phyloP scores from a whole-genome alignment of 768 basidiomycete genomes.

The Lyophyllum semitale region DNA sequence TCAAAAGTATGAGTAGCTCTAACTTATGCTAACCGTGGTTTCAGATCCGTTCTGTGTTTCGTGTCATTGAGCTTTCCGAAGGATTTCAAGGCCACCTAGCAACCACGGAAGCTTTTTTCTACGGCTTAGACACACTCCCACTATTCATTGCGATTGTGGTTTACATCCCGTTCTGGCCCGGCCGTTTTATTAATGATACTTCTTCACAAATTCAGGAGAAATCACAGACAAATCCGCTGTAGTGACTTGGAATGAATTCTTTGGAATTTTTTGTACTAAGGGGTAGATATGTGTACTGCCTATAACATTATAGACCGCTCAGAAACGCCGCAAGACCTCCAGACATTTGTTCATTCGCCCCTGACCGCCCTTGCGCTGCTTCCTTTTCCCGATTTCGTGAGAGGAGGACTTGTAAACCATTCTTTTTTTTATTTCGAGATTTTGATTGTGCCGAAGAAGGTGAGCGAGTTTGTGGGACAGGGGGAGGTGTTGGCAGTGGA shows the following conservation, averaged over 20 bases:
- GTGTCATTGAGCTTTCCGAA: conserved; percentile 59
- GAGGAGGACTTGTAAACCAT: conserved; percentile 63
- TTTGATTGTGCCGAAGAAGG: conserved; percentile 23
- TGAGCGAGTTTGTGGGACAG: background rate
- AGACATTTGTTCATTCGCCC: conserved; percentile 22
- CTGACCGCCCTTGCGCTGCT: conserved; percentile 37
- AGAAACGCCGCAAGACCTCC: conserved; percentile 59
- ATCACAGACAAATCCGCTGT: background rate
- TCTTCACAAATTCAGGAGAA: background rate
- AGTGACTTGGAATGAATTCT: background rate
- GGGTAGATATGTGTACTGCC: background rate
- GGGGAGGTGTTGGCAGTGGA: background rate
- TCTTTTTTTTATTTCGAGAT: conserved; percentile 52
- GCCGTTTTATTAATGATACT: conserved; percentile 42
- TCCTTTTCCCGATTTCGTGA: conserved; percentile 59
- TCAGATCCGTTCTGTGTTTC: conserved; percentile 66
- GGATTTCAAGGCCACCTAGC: conserved; percentile 63
- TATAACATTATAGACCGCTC: conserved; percentile 31
- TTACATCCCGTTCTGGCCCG: conserved; percentile 69
- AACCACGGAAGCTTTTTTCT: conserved; percentile 63
- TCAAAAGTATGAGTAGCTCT: background rate
- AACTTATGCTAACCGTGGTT: background rate
- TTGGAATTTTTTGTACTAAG: no score
- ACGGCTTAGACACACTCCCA: conserved; percentile 65
- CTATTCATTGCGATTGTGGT: conserved; percentile 59